Evolutionary conservation across 208 protist genomes (phyloP), one percentile per base, ranked within the genome.

Genomic region (Vickermania ingenoplastis): DNA sequence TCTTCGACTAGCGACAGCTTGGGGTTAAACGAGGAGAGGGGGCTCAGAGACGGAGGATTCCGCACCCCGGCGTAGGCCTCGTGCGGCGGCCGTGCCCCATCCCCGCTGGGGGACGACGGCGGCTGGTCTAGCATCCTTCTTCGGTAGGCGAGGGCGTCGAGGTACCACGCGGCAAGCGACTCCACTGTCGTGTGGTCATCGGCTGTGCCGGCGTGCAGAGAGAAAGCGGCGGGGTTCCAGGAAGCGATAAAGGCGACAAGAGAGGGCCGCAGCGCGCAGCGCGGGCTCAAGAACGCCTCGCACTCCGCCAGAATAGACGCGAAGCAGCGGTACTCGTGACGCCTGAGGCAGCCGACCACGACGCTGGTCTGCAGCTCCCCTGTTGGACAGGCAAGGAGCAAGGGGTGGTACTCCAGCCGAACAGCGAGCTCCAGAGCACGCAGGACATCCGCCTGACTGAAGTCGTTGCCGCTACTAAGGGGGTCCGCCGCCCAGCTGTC

Each of bases 1-100:
- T 95, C 89, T 55, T 95, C 85, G 1, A 92, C 79, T 29, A 95
- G 77, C 14, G 81, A 92, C 41, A 91, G 79, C 52, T 92, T 92
- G 11, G 36, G 36, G 0, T 81, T 92, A 54, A 90, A 95, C 21
- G 75, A 86, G n/a, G 89, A 91, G 2, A 82, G 80, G 23, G 71
- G 60, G 56, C 89, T 81, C 7, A 92, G 31, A 4, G 81, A 61
- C 0, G 89, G 89, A 1, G 89, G 89, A 57, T 95, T 92, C 30
- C 71, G 74, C 27, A 87, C 80, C 4, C 73, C 69, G 1, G 79
- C 69, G 53, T 81, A 91, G 3, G 76, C 73, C n/a, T 79, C 59
- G 65, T 89, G 77, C 28, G 88, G 88, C 5, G 79, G 69, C n/a
- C 72, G 79, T 17, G 77, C 30, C 22, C 41, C 27, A 17, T 67